These are phyloP conservation scores for Venturia nashicola DNA, from an alignment of 2,329 filamentous ascomycete genomes.

Conservation along the genomic window DNA sequence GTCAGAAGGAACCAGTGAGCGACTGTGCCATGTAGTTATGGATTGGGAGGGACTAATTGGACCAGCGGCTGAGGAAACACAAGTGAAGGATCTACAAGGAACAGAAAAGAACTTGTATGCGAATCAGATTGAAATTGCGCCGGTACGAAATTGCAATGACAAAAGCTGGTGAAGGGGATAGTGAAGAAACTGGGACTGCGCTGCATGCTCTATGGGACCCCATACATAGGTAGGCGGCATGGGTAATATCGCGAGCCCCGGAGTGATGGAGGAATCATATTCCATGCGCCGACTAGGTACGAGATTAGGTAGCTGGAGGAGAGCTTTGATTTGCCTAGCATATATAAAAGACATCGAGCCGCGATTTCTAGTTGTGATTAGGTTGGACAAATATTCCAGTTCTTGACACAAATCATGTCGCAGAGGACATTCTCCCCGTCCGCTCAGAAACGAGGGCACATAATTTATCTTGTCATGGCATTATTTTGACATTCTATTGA, in stretches of 20 bases:
- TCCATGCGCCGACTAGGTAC: not conserved
- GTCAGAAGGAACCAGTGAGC: not conserved
- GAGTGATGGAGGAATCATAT: not conserved
- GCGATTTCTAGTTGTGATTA: not conserved
- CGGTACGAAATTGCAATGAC: slow-evolving; percentile 6
- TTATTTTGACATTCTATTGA: slow-evolving; percentile 2
- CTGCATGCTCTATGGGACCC: not conserved
- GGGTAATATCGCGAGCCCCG: not conserved
- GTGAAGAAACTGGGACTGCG: not conserved
- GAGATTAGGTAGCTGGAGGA: slow-evolving; percentile 1
- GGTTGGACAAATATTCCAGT: not conserved
- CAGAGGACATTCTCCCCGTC: not conserved
- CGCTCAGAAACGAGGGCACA: not conserved
- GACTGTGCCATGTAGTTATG: not conserved
- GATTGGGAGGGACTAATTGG: not conserved
- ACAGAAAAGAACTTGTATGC: not conserved
- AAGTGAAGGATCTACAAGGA: not conserved
- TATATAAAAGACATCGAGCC: not conserved
- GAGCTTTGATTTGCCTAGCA: not conserved
- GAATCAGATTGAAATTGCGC: not conserved
- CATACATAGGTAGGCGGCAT: not conserved
- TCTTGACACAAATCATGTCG: not conserved
- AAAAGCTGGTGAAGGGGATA: not conserved
- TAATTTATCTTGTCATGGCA: not conserved
- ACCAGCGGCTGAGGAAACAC: not conserved